phyloP scores from a whole-genome alignment of 1,284 basidiomycete genomes.

The Wallemia ichthyophaga region DNA sequence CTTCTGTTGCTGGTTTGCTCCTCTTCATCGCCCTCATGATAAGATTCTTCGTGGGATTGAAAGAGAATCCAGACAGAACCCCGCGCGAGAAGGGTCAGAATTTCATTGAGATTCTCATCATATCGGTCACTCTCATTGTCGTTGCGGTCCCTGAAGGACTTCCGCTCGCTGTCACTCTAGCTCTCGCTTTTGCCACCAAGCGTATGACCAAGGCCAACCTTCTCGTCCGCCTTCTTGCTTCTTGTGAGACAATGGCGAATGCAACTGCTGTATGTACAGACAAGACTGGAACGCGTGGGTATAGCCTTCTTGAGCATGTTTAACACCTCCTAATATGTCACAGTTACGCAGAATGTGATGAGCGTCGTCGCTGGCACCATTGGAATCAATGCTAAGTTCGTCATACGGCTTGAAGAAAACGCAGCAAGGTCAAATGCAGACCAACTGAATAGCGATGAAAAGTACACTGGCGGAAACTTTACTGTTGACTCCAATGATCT shows the following conservation, averaged over 20 bases:
- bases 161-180: conserved; percentile 81
- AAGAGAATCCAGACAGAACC: conserved; percentile 28
- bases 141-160: conserved; percentile 93
- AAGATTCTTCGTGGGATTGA: conserved; percentile 67
- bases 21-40: conserved; percentile 73
- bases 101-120: conserved; percentile 81
- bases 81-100: conserved; percentile 58
- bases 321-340: conserved; percentile 8
- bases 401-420: conserved; percentile 44
- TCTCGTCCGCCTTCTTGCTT: conserved; percentile 74
- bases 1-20: conserved; percentile 45
- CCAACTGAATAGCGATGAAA: conserved; percentile 17
- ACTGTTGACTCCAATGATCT: conserved; percentile 48
- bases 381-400: conserved; percentile 80
- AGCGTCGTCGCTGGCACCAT: conserved; percentile 80
- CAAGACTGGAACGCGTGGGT: conserved; percentile 38
- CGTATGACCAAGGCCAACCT: conserved; percentile 86
- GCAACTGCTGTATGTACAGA: conserved; percentile 87
- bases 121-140: conserved; percentile 77
- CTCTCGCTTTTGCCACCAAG: conserved; percentile 84
- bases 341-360: conserved; percentile 71
- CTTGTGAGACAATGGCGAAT: conserved; percentile 97
- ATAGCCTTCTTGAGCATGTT: conserved; percentile 1
- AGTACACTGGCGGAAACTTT: conserved; percentile 28
- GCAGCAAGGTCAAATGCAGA: conserved; percentile 39